Percentiles rank a stretch among this genome's conserved stretches.
Evolutionary conservation across 768 basidiomycete species (phyloP).

Genomic region (Termitomyces sp.): DNA sequence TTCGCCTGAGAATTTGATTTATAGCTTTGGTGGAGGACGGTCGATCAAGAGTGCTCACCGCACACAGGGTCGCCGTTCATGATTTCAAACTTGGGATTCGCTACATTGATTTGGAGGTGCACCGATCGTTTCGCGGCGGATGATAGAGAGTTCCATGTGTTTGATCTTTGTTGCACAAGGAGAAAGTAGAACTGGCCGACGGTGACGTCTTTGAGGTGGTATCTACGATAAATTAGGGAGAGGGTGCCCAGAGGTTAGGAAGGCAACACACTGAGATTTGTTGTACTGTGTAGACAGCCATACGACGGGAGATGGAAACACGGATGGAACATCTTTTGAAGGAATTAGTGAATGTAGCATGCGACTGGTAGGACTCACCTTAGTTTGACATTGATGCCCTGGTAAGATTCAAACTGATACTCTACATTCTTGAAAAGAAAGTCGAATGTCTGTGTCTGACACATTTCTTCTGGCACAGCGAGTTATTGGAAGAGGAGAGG

Average conservation of each 20-base stretch:
- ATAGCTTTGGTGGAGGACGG: neutral
- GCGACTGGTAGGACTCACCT: constrained; percentile 49
- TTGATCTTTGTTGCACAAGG: constrained; percentile 94
- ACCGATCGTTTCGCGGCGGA: constrained; percentile 95
- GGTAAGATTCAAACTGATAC: constrained; percentile 98
- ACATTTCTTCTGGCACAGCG: constrained; percentile 94
- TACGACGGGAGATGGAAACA: constrained; percentile 84
- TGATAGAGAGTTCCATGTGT: constrained; percentile 98
- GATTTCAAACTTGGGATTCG: constrained; percentile 98
- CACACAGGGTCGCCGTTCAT: constrained; percentile 99
- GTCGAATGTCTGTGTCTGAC: constrained; percentile 93
- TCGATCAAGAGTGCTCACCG: constrained; percentile 42
- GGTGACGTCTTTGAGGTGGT: constrained; percentile 98
- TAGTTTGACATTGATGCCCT: constrained; percentile 97
- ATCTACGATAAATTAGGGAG: constrained; percentile 46
- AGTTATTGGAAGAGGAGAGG: constrained; percentile 90
- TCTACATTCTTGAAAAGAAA: constrained; percentile 99
- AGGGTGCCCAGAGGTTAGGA: neutral
- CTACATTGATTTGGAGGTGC: constrained; percentile 99
- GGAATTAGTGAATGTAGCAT: constrained; percentile 1
- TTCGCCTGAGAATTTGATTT: constrained; percentile 57
- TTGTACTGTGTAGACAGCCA: constrained; percentile 98
- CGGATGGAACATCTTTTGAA: constrained; percentile 81
- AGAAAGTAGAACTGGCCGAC: constrained; percentile 99
- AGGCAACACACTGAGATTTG: constrained; percentile 84